Evolutionary conservation across 805 yeast species (phyloP).

Genomic region (Zygosaccharomyces siamensis): DNA sequence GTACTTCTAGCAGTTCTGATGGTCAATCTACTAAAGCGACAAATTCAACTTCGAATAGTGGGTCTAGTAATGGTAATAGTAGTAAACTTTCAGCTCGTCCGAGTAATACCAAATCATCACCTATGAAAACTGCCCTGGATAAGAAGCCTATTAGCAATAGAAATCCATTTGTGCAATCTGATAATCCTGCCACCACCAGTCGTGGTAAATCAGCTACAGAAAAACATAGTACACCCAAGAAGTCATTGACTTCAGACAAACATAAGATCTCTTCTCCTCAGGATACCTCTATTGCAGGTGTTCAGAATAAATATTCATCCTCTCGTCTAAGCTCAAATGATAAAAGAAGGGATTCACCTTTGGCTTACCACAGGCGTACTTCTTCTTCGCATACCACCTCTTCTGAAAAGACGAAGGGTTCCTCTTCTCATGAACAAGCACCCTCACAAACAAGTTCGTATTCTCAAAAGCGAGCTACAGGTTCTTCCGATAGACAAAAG

Average conservation of each 20-base stretch:
- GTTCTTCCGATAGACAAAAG: background rate
- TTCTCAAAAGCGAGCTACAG: background rate
- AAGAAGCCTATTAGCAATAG: conserved; percentile 9
- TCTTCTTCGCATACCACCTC: conserved; percentile 2
- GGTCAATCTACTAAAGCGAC: conserved; percentile 5
- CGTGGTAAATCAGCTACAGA: background rate
- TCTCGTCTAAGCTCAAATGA: conserved; percentile 1
- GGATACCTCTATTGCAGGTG: background rate
- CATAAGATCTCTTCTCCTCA: conserved; percentile 1
- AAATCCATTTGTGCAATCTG: conserved; percentile 8
- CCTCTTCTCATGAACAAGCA: background rate
- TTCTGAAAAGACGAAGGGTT: background rate
- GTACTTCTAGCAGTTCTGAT: background rate
- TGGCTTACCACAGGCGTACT: background rate
- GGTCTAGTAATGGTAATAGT: background rate
- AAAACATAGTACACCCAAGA: background rate
- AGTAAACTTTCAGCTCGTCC: background rate
- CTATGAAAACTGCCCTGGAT: conserved; percentile 9
- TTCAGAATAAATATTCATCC: conserved; percentile 1
- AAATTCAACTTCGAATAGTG: conserved; percentile 2
- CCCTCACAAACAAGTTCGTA: background rate
- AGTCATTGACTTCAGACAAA: background rate
- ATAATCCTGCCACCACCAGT: background rate
- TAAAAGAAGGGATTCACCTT: background rate
- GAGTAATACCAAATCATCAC: background rate